A percentile compares a stretch with the other conserved stretches of the same genome.
Conservation (phyloP, 106 monocot species). For the Alisma plantagoaquatica region DNA sequence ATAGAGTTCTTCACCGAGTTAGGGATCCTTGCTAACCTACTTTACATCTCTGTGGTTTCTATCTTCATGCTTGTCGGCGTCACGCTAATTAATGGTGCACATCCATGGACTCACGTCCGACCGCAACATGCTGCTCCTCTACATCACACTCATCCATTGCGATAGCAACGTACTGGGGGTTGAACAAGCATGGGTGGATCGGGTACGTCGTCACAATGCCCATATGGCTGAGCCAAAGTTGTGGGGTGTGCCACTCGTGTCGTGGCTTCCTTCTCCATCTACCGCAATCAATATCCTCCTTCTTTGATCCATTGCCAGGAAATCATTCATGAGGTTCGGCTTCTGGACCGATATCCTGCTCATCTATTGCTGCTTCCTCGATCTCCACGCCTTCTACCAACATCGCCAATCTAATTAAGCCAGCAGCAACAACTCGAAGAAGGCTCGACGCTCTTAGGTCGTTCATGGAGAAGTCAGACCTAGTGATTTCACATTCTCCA, state of each 20-base stretch:
- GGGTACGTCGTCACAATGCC: constrained; percentile 9
- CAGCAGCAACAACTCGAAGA: too few species aligned
- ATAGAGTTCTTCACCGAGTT: too few species aligned
- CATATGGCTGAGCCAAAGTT: constrained; percentile 1
- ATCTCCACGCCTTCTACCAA: constrained; percentile 14
- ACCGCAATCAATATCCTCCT: constrained; percentile 12
- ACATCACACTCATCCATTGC: constrained; percentile 4
- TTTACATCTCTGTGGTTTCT: too few species aligned
- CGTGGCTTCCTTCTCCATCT: constrained; percentile 22
- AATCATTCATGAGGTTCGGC: constrained; percentile 18
- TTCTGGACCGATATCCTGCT: constrained; percentile 13
- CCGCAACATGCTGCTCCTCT: too few species aligned
- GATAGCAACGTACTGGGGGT: constrained; percentile 8
- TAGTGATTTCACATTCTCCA: too few species aligned
- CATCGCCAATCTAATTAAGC: too few species aligned
- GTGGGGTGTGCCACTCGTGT: constrained; percentile 22
- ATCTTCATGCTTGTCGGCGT: too few species aligned
- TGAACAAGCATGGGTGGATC: constrained; percentile 1
- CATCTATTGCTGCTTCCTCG: constrained; percentile 11
- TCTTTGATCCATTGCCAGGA: constrained; percentile 10
- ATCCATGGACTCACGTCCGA: too few species aligned
- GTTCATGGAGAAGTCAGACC: too few species aligned
- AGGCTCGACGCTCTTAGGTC: too few species aligned
- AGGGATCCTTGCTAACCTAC: too few species aligned
- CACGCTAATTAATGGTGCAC: too few species aligned